These are phyloP conservation scores for Teunomyces kruisii DNA, from an alignment of 805 yeast species.

Conservation along the genomic window DNA sequence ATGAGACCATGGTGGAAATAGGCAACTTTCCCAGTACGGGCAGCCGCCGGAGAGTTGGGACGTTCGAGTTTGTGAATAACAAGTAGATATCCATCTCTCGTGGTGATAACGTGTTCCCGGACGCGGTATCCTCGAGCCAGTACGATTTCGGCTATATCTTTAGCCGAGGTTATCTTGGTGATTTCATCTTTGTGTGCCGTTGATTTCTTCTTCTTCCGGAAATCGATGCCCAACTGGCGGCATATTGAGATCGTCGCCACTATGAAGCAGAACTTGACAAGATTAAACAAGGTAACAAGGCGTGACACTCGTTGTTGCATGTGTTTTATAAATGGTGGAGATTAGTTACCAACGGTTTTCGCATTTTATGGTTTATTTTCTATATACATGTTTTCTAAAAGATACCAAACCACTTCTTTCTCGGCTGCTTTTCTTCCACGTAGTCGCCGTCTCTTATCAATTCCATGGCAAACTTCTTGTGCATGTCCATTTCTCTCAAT, in stretches of 20 bases:
- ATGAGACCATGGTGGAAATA: conserved; percentile 34
- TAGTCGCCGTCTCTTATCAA: conserved; percentile 13
- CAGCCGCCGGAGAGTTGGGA: neutral
- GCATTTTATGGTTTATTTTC: neutral
- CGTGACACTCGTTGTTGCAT: neutral
- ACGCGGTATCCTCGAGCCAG: conserved; percentile 22
- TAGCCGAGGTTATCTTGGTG: conserved; percentile 11
- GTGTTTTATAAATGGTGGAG: neutral
- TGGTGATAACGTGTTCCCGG: conserved; percentile 30
- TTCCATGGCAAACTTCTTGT: conserved; percentile 21
- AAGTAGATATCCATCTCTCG: conserved; percentile 27
- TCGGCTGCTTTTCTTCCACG: conserved; percentile 4
- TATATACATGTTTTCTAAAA: conserved; percentile 6
- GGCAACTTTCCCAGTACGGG: conserved; percentile 14
- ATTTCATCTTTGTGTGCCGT: neutral
- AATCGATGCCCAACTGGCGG: conserved; percentile 1
- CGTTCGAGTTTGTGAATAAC: conserved; percentile 27
- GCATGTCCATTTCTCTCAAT: conserved; percentile 34
- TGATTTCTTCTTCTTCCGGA: neutral
- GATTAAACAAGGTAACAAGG: neutral
- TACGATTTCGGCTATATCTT: conserved; percentile 25
- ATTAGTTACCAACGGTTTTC: neutral
- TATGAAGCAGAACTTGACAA: neutral
- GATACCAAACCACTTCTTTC: conserved; percentile 24
- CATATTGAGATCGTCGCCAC: neutral